Conservation (phyloP, 2,329 filamentous ascomycete species). For the Penicillium sp. region DNA sequence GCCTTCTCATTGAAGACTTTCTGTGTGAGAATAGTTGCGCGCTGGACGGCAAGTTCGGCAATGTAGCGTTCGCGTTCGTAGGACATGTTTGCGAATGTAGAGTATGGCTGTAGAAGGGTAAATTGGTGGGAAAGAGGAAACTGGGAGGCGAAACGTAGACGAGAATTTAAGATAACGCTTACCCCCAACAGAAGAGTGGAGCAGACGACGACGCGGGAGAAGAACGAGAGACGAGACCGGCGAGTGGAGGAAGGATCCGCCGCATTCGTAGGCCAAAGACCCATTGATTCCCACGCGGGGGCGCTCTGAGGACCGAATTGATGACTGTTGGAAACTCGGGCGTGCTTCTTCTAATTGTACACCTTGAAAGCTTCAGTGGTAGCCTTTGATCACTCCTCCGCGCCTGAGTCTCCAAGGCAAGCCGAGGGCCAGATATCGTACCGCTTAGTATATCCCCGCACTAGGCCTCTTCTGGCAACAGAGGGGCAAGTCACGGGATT, state of each 20-base stretch:
- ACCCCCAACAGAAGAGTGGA: constrained; percentile 51
- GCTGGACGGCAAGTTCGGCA: constrained; percentile 86
- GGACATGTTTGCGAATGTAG: constrained; percentile 43
- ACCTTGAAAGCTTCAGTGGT: neutral
- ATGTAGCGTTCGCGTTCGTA: constrained; percentile 82
- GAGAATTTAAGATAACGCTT: constrained; percentile 44
- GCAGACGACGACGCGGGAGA: constrained; percentile 40
- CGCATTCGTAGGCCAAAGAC: constrained; percentile 25
- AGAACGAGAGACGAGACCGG: constrained; percentile 26
- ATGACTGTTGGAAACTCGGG: neutral
- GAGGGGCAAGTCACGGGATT: constrained; percentile 27
- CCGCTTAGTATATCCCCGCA: constrained; percentile 21
- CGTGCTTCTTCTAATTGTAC: neutral
- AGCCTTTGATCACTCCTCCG: neutral
- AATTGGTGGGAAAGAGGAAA: constrained; percentile 39
- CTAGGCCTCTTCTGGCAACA: constrained; percentile 23
- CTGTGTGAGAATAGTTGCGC: constrained; percentile 76
- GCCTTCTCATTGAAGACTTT: constrained; percentile 84
- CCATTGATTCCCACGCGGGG: constrained; percentile 21
- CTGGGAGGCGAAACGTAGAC: constrained; percentile 48
- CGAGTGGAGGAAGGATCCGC: constrained; percentile 28
- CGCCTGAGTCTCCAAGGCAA: neutral
- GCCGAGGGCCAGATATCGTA: constrained; percentile 1
- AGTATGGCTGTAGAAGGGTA: constrained; percentile 25
- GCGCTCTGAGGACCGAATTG: neutral